Base-by-base conservation (phyloP, 257 asterid genomes). In the Echites panduratus region DNA sequence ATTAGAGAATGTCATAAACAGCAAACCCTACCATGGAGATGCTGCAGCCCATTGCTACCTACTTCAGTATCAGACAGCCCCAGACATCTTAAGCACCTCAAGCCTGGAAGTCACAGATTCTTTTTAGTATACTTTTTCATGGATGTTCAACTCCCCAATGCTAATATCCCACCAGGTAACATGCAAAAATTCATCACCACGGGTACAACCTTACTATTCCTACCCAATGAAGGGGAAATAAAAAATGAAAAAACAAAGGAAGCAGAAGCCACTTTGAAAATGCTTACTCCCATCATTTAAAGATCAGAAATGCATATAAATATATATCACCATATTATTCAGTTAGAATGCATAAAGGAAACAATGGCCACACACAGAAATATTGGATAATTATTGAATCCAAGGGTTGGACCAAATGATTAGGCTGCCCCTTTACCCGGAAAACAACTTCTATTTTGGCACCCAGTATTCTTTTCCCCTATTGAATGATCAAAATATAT, bases 21-120 rank as follows among this genome's bases (percentile, higher is more conserved):
- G 59, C 56, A 47, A 24, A 26, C 48, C 77, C 79, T 83, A 80
- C 99, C 99, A 78, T 94, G 85, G 79, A 95, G 90, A 85, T 90
- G 91, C 44, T 78, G 89, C 26, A 95, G 78, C 68, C 98, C 97
- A 75, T 67, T 80, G 83, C 85, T 89, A 73, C 98, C 96, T 66
- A 92, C 96, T 73, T 88, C 96, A 66, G 98, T 92, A 81, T 95
- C 99, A 52, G 98, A 95, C 77, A 95, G 81, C 87, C 85, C 97
- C 84, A 95, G 84, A 82, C 75, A 84, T 81, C 82, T 90, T 82
- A 95, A 84, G 80, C 80, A 75, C 75, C 78, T 76, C 56, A 95
- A 84, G 73, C 94, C 99, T 92, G 86, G 68, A 59, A 59, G 24
- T 47, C 32, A 64, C 49, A 32, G 59, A 53, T 20, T 13, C 43